Evolutionary conservation across 2,329 filamentous ascomycete genomes (phyloP).

Genomic region (Lithohypha guttulata): DNA sequence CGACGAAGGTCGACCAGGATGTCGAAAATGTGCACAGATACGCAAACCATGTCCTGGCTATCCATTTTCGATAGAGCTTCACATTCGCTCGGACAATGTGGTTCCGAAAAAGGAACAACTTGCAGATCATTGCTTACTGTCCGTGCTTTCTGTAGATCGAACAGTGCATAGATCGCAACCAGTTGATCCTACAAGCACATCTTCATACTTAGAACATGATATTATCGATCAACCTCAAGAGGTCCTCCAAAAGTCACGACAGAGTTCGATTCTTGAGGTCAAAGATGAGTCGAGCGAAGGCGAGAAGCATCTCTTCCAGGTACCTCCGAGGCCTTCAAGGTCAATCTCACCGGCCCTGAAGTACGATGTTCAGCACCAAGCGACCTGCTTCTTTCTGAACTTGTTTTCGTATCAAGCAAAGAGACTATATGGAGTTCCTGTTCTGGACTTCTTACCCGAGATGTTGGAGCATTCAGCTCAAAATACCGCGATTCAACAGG

Average conservation of each 20-base stretch:
- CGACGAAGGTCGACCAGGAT: conserved; percentile 18
- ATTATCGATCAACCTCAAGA: too few relatives aligned
- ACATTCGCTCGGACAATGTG: conserved; percentile 12
- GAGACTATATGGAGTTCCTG: conserved; percentile 17
- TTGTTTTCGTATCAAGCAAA: conserved; percentile 19
- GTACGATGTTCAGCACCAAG: conserved; percentile 21
- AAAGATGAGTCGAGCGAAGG: conserved; percentile 1
- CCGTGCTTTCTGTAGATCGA: background rate
- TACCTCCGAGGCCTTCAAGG: background rate
- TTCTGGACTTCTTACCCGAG: conserved; percentile 19
- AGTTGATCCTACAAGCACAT: too few relatives aligned
- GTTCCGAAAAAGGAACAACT: too few relatives aligned
- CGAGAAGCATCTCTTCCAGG: background rate
- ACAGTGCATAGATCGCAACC: too few relatives aligned
- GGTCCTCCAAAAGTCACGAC: background rate
- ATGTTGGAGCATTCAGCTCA: conserved; percentile 12
- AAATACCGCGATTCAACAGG: conserved; percentile 13
- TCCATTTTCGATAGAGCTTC: conserved; percentile 18
- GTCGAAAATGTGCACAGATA: conserved; percentile 17
- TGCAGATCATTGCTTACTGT: too few relatives aligned
- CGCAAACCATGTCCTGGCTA: conserved; percentile 19
- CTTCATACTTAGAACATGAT: too few relatives aligned
- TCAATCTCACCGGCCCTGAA: conserved; percentile 11
- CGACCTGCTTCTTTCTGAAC: conserved; percentile 20
- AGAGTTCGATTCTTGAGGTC: conserved; percentile 1